Percentiles rank a stretch among this genome's conserved stretches.
Evolutionary conservation across 306 rosid species (phyloP).

Genomic region (Senna siamea): DNA sequence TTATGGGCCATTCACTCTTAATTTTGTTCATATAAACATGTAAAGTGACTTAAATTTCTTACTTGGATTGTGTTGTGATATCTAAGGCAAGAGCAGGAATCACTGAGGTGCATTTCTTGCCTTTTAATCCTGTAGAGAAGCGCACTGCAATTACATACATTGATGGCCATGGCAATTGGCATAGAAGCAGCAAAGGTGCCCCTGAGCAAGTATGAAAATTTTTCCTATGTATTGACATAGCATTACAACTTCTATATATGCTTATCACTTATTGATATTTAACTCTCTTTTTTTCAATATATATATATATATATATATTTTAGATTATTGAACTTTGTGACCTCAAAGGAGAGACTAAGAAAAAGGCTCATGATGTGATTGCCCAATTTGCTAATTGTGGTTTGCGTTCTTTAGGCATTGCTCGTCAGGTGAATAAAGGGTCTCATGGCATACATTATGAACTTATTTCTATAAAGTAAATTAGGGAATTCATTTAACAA

Average conservation of each 20-base stretch:
- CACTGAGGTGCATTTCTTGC: constrained; percentile 87
- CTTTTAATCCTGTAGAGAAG: constrained; percentile 88
- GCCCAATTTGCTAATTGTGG: constrained; percentile 80
- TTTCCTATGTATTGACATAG: neutral
- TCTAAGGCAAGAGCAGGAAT: constrained; percentile 88
- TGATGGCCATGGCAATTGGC: constrained; percentile 67
- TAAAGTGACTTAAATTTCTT: constrained; percentile 11
- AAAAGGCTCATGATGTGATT: constrained; percentile 64
- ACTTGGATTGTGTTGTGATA: neutral
- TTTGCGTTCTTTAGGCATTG: constrained; percentile 78
- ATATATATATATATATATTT: too few relatives aligned
- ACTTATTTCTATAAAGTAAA: neutral
- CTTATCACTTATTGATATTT: neutral
- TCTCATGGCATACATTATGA: neutral
- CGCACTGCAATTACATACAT: constrained; percentile 88
- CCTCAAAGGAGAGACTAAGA: constrained; percentile 58
- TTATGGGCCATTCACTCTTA: neutral
- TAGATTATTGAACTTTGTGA: constrained; percentile 84
- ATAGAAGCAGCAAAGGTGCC: constrained; percentile 91
- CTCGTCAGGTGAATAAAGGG: constrained; percentile 65
- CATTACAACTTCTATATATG: neutral
- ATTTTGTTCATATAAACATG: neutral
- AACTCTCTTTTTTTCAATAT: neutral
- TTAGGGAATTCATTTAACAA: neutral
- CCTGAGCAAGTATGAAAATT: constrained; percentile 76